Percentiles rank a stretch among this genome's conserved stretches.
These are phyloP conservation scores for Cladosporium oxysporum DNA, from an alignment of 2,329 filamentous ascomycete genomes.

Conservation along the genomic window DNA sequence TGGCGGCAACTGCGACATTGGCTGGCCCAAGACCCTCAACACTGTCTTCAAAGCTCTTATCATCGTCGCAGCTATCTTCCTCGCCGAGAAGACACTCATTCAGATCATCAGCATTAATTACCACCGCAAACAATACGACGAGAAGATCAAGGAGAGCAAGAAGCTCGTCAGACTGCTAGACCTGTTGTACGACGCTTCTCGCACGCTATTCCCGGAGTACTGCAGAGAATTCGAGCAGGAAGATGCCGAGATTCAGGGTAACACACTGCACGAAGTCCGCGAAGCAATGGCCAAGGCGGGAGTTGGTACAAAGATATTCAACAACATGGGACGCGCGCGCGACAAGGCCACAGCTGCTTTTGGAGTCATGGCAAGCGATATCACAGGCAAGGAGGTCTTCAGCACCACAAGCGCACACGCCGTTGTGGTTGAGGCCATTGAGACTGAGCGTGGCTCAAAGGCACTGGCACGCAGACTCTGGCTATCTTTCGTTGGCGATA, in stretches of 20 bases:
- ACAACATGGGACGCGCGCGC: conserved; percentile 64
- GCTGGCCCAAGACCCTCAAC: conserved; percentile 43
- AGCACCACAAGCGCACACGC: conserved; percentile 42
- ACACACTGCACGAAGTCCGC: conserved; percentile 58
- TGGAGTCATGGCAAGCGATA: conserved; percentile 81
- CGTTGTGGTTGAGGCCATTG: conserved; percentile 34
- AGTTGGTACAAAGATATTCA: conserved; percentile 71
- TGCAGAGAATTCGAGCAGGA: conserved; percentile 78
- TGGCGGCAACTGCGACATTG: conserved; percentile 21
- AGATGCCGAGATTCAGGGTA: conserved; percentile 79
- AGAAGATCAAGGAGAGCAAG: conserved; percentile 76
- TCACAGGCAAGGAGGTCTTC: conserved; percentile 83
- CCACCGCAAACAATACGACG: conserved; percentile 71
- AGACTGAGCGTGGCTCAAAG: conserved; percentile 33
- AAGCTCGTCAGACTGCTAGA: conserved; percentile 71
- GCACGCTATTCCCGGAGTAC: conserved; percentile 79
- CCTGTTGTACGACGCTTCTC: conserved; percentile 77
- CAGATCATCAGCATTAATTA: conserved; percentile 73
- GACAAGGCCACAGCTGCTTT: conserved; percentile 84
- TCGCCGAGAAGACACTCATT: conserved; percentile 68
- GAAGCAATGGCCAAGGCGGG: conserved; percentile 44
- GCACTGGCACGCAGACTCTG: conserved; percentile 39
- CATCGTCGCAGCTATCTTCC: conserved; percentile 63
- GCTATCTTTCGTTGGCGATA: conserved; percentile 37
- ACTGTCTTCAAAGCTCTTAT: conserved; percentile 63